Evolutionary conservation across 179 eudicot genomes (phyloP), one percentile per base, ranked within the genome.

Genomic region (Spergularia azorica): DNA sequence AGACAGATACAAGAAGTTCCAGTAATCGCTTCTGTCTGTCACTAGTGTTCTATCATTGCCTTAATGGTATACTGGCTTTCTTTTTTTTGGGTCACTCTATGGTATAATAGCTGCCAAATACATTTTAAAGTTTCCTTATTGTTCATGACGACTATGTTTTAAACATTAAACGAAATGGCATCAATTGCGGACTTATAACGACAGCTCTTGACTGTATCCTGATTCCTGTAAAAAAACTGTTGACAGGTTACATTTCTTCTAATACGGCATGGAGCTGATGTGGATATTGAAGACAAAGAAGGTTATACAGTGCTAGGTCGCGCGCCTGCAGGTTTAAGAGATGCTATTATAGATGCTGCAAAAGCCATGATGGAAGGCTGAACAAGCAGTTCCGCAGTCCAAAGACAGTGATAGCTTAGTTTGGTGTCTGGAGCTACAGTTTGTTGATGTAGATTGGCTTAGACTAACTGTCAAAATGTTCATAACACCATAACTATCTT

Each of bases 181-280:
- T 36, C 2, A 2, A 3, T 36, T 36, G 39, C 4, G 39, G 4
- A 36, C 39, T 3, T 4, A 36, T 46, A 46, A 46, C 4, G 8
- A 46, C 9, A 46, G 50, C 50, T 46, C 50, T 46, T 46, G 50
- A 46, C 50, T 46, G 9, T 46, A 6, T 46, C 50, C 50, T 46
- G 9, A 46, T 46, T 46, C 8, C 50, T n/a, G n/a, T n/a, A n/a
- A n/a, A n/a, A n/a, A n/a, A 7, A 18, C 63, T 72, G 67, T 14
- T 73, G 60, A 38, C 90, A 94, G 95, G 91, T 88, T 46, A 90
- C 97, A 65, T 86, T 94, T 68, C 89, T 89, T 61, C 84, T 95
- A 66, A 87, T 95, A 76, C 89, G 99, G 81, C 99, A 95, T 79
- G 97, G 98, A 78, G 99, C 99, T 50, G 87, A 94, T 84, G 98